Evolutionary conservation across 768 basidiomycete genomes (phyloP).

Genomic region (Trametes cubensis): DNA sequence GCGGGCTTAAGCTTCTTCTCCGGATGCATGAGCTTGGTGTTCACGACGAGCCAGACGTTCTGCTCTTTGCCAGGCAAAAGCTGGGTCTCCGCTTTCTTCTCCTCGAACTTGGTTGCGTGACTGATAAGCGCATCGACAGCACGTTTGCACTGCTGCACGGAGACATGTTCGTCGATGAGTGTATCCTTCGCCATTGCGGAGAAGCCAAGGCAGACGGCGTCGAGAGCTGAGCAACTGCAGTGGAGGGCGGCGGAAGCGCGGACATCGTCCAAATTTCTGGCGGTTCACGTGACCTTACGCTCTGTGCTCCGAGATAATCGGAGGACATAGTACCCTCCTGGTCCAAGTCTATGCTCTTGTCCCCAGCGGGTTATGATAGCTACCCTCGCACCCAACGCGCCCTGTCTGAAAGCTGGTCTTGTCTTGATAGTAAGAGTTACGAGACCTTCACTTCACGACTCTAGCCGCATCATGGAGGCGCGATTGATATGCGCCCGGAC

Average conservation of each 20-base stretch:
- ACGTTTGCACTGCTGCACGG: conserved; percentile 67
- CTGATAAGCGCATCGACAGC: conserved; percentile 80
- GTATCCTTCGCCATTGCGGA: conserved; percentile 9
- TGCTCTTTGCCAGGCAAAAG: conserved; percentile 80
- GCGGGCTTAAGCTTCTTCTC: conserved; percentile 78
- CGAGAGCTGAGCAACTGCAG: background rate
- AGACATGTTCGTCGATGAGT: conserved; percentile 73
- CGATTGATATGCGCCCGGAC: too few relatives aligned
- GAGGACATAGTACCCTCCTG: background rate
- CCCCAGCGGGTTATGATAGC: too few relatives aligned
- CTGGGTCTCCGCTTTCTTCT: conserved; percentile 70
- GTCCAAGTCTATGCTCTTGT: too few relatives aligned
- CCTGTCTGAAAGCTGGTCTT: too few relatives aligned
- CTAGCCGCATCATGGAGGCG: too few relatives aligned
- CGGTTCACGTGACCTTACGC: background rate
- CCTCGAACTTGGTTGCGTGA: conserved; percentile 65
- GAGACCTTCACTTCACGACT: too few relatives aligned
- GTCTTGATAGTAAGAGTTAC: too few relatives aligned
- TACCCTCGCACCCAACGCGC: too few relatives aligned
- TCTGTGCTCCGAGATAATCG: background rate
- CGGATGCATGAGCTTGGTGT: conserved; percentile 80
- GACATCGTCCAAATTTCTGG: conserved; percentile 13
- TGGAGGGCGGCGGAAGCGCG: background rate
- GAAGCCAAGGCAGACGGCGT: background rate
- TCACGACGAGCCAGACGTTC: conserved; percentile 85